Percentiles rank a stretch among this genome's conserved stretches.
Conservation (phyloP, 2,329 filamentous ascomycete species). For the Trichoderma asperellum region DNA sequence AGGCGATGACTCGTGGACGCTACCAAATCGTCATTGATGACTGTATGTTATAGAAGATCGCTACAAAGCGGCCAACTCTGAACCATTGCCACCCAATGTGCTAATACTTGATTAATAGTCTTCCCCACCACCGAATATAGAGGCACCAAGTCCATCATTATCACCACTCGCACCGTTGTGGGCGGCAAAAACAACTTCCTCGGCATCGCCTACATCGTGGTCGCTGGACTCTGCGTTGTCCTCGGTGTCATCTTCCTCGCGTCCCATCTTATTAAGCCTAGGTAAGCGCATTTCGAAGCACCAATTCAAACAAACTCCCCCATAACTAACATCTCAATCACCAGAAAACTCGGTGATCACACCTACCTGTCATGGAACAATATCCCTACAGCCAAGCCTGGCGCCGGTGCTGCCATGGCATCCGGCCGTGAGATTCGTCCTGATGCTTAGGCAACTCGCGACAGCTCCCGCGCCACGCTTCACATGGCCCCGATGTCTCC, state of each 20-base stretch:
- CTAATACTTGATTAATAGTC: conserved; percentile 53
- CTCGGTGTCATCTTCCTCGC: conserved; percentile 87
- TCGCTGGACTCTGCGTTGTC: conserved; percentile 89
- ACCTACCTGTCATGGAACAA: conserved; percentile 97
- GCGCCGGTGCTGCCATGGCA: conserved; percentile 50
- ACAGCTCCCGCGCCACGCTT: conserved; percentile 35
- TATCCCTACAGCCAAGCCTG: conserved; percentile 50
- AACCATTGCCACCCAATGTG: neutral
- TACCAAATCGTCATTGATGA: conserved; percentile 79
- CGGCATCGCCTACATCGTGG: conserved; percentile 92
- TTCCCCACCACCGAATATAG: conserved; percentile 80
- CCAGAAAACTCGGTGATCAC: conserved; percentile 94
- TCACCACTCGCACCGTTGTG: conserved; percentile 89
- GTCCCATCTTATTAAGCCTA: conserved; percentile 87
- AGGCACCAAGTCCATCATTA: conserved; percentile 86
- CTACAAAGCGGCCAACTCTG: neutral
- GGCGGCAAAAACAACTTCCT: conserved; percentile 95
- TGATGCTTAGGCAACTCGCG: conserved; percentile 46
- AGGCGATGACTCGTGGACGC: conserved; percentile 67
- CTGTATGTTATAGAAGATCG: conserved; percentile 59
- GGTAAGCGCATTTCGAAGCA: conserved; percentile 55
- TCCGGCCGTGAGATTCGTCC: conserved; percentile 61
- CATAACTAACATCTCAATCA: neutral
- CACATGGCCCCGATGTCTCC: conserved; percentile 22
- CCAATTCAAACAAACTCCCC: neutral